Base-by-base conservation (phyloP, 805 yeast genomes). In the Suhomyces emberorum region DNA sequence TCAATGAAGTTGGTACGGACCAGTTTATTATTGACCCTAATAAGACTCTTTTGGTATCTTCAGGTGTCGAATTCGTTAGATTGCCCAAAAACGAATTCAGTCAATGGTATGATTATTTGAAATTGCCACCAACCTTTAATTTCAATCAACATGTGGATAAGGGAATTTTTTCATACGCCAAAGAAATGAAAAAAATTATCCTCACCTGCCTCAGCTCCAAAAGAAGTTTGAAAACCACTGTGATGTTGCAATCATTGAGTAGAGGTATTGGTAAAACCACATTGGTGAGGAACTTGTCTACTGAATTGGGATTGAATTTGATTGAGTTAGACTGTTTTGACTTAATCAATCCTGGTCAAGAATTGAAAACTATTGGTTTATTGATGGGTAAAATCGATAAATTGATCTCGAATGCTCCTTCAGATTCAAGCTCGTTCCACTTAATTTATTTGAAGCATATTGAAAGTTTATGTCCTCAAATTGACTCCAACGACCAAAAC, bases 211-310 rank as follows among this genome's bases (percentile, higher is more conserved):
- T 72, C 26, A 63, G 44, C 15, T 49, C 65, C 3, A 57, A 55
- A 12, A 52, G 65, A 1, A 57, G 67, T 2, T 50, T 86, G 22
- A 72, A 70, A 32, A 81, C 95, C 0, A 72, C 87, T 0, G 61
- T 88, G 0, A 54, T 88, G 17, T 54, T 93, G 15, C 76, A 73
- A 34, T 86, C 96, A 3, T 63, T 78, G 48, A 74, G 79, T 20
- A 66, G 95, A 35, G 88, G 84, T 7, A 77, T 85, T 5, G 98
- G 98, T 0, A 91, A 91, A 51, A 55, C 83, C 0, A 77, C 82
- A 0, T 51, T 85, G 16, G 76, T 87, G 0, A 57, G 71, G 34
- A 74, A 76, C 37, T 51, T 79, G 1, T 70, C 85, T 0, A 55
- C 64, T 7, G 74, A 74, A 20, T 55, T 81, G 20, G 96, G 96